Conservation (phyloP, 2,329 filamentous ascomycete genomes). For the Blastomyces percursus region DNA sequence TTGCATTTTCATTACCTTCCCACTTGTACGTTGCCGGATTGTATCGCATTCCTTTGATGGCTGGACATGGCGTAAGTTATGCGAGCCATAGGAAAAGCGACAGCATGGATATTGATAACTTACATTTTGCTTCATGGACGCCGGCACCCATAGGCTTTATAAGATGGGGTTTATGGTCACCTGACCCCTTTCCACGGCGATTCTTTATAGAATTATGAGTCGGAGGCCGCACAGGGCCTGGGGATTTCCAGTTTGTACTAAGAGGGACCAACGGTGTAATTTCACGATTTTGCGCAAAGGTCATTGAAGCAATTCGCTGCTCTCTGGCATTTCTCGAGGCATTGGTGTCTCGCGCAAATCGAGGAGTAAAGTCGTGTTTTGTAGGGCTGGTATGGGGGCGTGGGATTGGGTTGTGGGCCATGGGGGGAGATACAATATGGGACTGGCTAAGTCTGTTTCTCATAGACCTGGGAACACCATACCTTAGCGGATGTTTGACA, state of each 20-base stretch:
- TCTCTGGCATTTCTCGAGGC: slow-evolving; percentile 55
- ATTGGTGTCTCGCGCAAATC: slow-evolving; percentile 56
- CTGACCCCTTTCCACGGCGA: slow-evolving; percentile 30
- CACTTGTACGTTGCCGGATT: slow-evolving; percentile 78
- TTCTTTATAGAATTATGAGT: slow-evolving; percentile 40
- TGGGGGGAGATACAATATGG: slow-evolving; percentile 22
- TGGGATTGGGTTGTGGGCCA: slow-evolving; percentile 35
- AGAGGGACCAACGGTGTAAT: slow-evolving; percentile 40
- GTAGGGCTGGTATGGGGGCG: slow-evolving; percentile 46
- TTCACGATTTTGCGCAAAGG: slow-evolving; percentile 29
- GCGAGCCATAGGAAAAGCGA: background rate
- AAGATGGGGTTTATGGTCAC: slow-evolving; percentile 60
- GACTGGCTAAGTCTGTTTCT: slow-evolving; percentile 40
- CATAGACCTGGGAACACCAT: slow-evolving; percentile 55
- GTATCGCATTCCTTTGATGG: slow-evolving; percentile 90
- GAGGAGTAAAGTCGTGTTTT: slow-evolving; percentile 44
- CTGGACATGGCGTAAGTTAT: slow-evolving; percentile 35
- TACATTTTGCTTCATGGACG: slow-evolving; percentile 70
- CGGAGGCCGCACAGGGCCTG: slow-evolving; percentile 41
- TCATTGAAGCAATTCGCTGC: slow-evolving; percentile 43
- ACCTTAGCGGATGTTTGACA: slow-evolving; percentile 63
- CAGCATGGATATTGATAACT: slow-evolving; percentile 25
- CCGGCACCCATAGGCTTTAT: slow-evolving; percentile 71
- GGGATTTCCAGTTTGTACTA: slow-evolving; percentile 50
- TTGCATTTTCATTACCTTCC: slow-evolving; percentile 90